A percentile compares a stretch with the other conserved stretches of the same genome.
Evolutionary conservation across 352 stramenopile species (phyloP).

Genomic region (Phytophthora colocasiae): DNA sequence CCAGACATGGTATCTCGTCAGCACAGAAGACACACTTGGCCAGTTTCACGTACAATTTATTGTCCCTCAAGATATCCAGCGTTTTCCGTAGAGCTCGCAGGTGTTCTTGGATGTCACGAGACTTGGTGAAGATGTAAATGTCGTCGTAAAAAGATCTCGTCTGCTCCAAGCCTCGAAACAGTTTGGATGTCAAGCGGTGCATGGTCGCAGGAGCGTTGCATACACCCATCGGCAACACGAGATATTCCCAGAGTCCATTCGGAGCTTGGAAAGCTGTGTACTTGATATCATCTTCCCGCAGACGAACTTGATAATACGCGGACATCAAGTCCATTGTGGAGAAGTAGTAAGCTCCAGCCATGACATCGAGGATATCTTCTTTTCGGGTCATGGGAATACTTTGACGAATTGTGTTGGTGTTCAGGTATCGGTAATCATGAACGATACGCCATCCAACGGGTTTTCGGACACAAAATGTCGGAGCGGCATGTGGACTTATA

Average conservation of each 20-base stretch:
- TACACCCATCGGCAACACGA: no score
- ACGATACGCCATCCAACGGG: no score
- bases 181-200: constrained; percentile 8
- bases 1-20: no score
- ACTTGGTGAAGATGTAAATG: constrained; percentile 17
- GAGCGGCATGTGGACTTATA: no score
- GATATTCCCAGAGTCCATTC: no score
- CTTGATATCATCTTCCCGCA: constrained; percentile 3
- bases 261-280: no score
- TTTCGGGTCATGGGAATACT: background rate
- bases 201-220: background rate
- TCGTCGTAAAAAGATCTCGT: constrained; percentile 18
- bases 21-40: no score
- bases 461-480: no score
- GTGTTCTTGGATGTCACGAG: background rate
- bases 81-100: background rate
- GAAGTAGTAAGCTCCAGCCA: background rate
- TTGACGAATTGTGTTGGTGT: no score
- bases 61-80: constrained; percentile 1
- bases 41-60: constrained; percentile 15
- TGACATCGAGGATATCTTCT: background rate
- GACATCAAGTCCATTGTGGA: constrained; percentile 28
- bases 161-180: background rate
- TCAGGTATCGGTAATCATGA: no score
- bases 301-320: constrained; percentile 33